Evolutionary conservation across 805 yeast genomes (phyloP).

Genomic region (Hemisphaericaspora nanyangensis): DNA sequence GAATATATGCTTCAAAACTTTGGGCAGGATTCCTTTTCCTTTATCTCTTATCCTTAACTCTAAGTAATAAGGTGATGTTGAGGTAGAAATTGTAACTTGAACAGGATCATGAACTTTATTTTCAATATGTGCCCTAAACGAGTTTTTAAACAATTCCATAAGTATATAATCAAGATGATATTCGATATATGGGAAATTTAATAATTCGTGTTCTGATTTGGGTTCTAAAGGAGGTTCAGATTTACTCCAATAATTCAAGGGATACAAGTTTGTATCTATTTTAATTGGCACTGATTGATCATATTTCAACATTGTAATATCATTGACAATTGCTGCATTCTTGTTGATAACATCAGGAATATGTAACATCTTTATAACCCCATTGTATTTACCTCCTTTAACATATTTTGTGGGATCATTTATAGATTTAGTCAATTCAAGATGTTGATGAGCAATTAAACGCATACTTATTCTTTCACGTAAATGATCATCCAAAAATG

Average conservation of each 20-base stretch:
- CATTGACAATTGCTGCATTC: slow-evolving; percentile 74
- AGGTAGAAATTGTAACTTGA: slow-evolving; percentile 33
- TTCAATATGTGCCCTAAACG: slow-evolving; percentile 86
- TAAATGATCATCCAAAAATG: slow-evolving; percentile 71
- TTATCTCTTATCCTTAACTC: slow-evolving; percentile 78
- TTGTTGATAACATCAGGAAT: slow-evolving; percentile 61
- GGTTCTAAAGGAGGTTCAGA: slow-evolving; percentile 17
- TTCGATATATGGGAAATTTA: slow-evolving; percentile 72
- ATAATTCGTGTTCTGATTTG: slow-evolving; percentile 47
- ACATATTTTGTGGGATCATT: slow-evolving; percentile 32
- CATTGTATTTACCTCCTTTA: slow-evolving; percentile 53
- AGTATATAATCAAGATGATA: slow-evolving; percentile 84
- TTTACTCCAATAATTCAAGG: slow-evolving; percentile 26
- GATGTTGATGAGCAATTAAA: slow-evolving; percentile 80
- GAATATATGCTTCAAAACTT: slow-evolving; percentile 62
- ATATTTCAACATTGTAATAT: slow-evolving; percentile 77
- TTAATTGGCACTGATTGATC: slow-evolving; percentile 64
- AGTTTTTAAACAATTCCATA: slow-evolving; percentile 82
- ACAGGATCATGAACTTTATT: slow-evolving; percentile 41
- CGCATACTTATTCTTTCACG: slow-evolving; percentile 85
- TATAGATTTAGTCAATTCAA: slow-evolving; percentile 50
- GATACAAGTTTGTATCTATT: slow-evolving; percentile 43
- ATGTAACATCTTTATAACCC: slow-evolving; percentile 60
- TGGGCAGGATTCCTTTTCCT: slow-evolving; percentile 84
- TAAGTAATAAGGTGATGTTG: slow-evolving; percentile 38